Percentiles rank a stretch among this genome's conserved stretches.
phyloP scores from a whole-genome alignment of 83 land plant genomes.

The Isoetes engelmannii region DNA sequence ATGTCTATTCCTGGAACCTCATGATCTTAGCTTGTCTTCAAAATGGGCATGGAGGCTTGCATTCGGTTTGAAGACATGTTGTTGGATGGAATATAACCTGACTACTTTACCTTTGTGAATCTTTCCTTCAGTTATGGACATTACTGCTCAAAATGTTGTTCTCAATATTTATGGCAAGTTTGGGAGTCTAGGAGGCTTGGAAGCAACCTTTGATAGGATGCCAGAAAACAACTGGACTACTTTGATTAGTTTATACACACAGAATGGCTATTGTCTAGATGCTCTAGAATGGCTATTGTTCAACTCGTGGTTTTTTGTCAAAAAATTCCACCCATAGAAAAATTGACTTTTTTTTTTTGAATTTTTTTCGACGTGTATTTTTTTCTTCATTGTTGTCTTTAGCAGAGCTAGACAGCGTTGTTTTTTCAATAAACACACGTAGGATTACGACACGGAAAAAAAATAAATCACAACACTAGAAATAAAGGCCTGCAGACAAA shows the following conservation, averaged over 20 bases:
- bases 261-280: slow-evolving; percentile 20
- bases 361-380: no score
- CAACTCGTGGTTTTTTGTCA: no score
- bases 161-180: slow-evolving; percentile 30
- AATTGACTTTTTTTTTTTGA: no score
- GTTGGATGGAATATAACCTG: slow-evolving; percentile 21
- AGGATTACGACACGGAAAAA: no score
- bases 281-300: no score
- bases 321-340: no score
- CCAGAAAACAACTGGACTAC: slow-evolving; percentile 21
- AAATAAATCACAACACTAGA: no score
- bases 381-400: no score
- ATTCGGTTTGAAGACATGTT: slow-evolving; percentile 34
- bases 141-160: slow-evolving; percentile 6
- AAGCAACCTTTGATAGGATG: slow-evolving; percentile 9
- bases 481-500: no score
- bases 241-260: slow-evolving; percentile 21
- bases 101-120: slow-evolving; percentile 40
- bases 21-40: slow-evolving; percentile 44
- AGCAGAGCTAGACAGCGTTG: no score
- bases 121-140: slow-evolving; percentile 19
- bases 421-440: no score
- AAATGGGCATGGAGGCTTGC: no score
- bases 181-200: slow-evolving; percentile 19
- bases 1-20: slow-evolving; percentile 47